Conservation (phyloP, 2,329 filamentous ascomycete genomes). For the Claviceps sorghi region DNA sequence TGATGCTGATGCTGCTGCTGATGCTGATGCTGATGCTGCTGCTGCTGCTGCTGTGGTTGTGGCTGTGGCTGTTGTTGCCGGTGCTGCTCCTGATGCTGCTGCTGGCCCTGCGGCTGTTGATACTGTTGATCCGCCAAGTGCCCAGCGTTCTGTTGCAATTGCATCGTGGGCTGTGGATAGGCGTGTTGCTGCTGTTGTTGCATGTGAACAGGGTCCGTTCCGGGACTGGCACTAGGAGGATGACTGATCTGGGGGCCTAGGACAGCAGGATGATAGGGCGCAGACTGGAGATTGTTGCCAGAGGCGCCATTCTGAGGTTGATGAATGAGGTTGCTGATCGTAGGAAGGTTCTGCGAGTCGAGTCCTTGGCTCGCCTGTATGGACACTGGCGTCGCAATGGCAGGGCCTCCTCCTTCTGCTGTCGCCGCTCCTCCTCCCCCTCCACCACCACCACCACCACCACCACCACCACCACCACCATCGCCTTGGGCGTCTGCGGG, state of each 20-base stretch:
- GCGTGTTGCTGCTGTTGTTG: conserved; percentile 24
- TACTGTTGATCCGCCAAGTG: conserved; percentile 14
- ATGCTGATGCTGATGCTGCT: conserved; percentile 9
- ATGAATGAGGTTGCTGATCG: conserved; percentile 75
- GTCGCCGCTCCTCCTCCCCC: too few species aligned
- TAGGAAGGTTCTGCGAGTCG: conserved; percentile 57
- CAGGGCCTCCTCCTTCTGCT: conserved; percentile 7
- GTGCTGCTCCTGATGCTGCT: conserved; percentile 11
- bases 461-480: too few species aligned
- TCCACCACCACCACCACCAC: too few species aligned
- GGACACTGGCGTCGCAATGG: conserved; percentile 14
- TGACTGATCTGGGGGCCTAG: conserved; percentile 13
- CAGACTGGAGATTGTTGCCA: conserved; percentile 14
- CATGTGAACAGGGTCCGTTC: conserved; percentile 20
- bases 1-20: conserved; percentile 13
- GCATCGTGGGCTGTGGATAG: conserved; percentile 16
- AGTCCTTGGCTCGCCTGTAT: conserved; percentile 17
- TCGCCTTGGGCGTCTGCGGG: conserved; percentile 13
- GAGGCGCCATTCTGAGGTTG: conserved; percentile 27
- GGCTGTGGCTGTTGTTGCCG: conserved; percentile 13
- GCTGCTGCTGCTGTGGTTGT: conserved; percentile 9
- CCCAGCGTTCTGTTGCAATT: conserved; percentile 9
- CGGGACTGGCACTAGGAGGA: conserved; percentile 22
- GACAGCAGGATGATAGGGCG: conserved; percentile 14
- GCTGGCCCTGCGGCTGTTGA: conserved; percentile 10